These are phyloP conservation scores for Fulvia fulva DNA, from an alignment of 2,329 filamentous ascomycete species.

Conservation along the genomic window DNA sequence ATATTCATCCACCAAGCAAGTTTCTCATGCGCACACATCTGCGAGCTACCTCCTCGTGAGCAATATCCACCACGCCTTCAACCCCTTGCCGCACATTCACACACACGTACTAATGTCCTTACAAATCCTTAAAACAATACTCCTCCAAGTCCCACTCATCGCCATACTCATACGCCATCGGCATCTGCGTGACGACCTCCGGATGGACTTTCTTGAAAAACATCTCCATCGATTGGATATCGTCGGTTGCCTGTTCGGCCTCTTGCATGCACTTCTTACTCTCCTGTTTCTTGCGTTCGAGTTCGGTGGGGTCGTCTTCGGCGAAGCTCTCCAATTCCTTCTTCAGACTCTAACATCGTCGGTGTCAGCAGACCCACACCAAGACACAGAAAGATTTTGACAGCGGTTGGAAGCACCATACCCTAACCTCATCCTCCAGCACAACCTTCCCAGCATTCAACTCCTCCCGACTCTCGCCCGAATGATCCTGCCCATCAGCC, in stretches of 20 bases:
- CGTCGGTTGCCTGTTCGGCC: conserved; percentile 41
- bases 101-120: not conserved
- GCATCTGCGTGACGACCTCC: conserved; percentile 44
- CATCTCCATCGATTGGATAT: conserved; percentile 45
- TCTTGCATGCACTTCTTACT: conserved; percentile 28
- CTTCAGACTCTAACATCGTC: conserved; percentile 26
- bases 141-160: conserved; percentile 54
- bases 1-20: not conserved
- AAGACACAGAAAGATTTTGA: not conserved
- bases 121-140: conserved; percentile 7
- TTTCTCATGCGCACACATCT: not conserved
- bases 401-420: not conserved
- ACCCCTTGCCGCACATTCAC: not conserved
- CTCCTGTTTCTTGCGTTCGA: conserved; percentile 40
- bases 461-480: conserved; percentile 34
- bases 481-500: conserved; percentile 32
- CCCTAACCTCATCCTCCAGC: conserved; percentile 36
- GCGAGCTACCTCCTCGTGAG: not conserved
- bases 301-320: conserved; percentile 44
- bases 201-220: conserved; percentile 38
- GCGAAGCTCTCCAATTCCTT: conserved; percentile 43
- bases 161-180: conserved; percentile 47
- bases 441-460: conserved; percentile 35
- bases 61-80: not conserved
- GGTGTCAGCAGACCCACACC: not conserved